Evolutionary conservation across 2,329 filamentous ascomycete genomes (phyloP).

Genomic region (Hysterium pulicare): DNA sequence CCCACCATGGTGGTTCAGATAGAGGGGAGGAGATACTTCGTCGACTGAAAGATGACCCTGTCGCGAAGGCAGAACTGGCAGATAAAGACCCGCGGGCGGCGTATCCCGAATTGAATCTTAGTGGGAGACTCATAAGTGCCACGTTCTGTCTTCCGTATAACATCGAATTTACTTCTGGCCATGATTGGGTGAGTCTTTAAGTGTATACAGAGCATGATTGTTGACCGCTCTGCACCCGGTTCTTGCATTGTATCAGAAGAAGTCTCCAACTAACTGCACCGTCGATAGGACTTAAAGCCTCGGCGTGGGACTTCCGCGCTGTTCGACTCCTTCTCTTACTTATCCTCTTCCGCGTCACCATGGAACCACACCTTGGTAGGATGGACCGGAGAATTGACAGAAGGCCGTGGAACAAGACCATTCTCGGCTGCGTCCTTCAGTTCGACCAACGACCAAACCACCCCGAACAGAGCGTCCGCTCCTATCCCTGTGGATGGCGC

Average conservation of each 20-base stretch:
- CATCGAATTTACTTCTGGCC: constrained; percentile 49
- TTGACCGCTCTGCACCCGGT: too few species aligned
- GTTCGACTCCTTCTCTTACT: constrained; percentile 84
- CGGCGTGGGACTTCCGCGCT: constrained; percentile 87
- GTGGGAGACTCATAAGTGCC: constrained; percentile 61
- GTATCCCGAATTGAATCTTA: constrained; percentile 57
- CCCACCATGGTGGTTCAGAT: constrained; percentile 44
- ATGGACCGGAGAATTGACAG: constrained; percentile 77
- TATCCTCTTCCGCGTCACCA: constrained; percentile 75
- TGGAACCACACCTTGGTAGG: constrained; percentile 93
- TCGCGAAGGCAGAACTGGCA: constrained; percentile 40
- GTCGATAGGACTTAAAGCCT: constrained; percentile 63
- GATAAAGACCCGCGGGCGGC: constrained; percentile 53
- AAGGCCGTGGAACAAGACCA: constrained; percentile 27
- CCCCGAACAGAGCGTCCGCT: constrained; percentile 71
- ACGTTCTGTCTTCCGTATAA: constrained; percentile 63
- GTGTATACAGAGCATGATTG: not conserved
- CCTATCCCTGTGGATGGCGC: constrained; percentile 70
- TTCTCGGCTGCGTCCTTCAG: constrained; percentile 24
- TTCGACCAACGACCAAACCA: constrained; percentile 50
- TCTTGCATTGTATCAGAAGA: not conserved
- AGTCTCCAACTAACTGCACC: not conserved
- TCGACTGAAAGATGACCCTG: constrained; percentile 45
- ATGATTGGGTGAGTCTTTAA: constrained; percentile 51
- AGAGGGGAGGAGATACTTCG: constrained; percentile 51